phyloP scores from a whole-genome alignment of 2,329 filamentous ascomycete genomes.

The Bipolaris oryzae region DNA sequence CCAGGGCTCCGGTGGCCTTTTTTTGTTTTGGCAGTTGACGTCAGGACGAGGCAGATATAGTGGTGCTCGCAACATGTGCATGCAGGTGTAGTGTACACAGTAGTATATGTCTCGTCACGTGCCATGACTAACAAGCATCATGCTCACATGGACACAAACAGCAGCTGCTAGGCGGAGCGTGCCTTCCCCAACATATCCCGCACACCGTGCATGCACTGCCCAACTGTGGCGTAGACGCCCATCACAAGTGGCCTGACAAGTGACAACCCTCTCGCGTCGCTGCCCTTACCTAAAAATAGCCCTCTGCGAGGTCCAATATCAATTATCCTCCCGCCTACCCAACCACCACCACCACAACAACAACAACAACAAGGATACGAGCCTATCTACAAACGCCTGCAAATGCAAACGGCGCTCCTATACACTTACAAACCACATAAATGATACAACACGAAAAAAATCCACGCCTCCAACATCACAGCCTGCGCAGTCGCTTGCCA shows the following conservation, averaged over 20 bases:
- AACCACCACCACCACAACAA: too few relatives aligned
- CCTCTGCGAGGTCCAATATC: neutral
- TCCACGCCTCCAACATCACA: constrained; percentile 18
- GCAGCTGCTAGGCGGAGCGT: too few relatives aligned
- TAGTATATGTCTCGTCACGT: neutral
- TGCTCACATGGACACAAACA: too few relatives aligned
- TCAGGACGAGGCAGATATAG: neutral
- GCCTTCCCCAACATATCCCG: too few relatives aligned
- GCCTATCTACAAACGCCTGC: constrained; percentile 21
- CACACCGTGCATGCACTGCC: neutral
- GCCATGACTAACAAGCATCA: neutral
- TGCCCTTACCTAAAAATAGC: neutral
- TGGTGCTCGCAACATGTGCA: neutral
- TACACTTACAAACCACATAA: constrained; percentile 26
- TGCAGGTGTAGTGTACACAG: neutral
- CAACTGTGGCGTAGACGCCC: neutral
- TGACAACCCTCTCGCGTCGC: neutral
- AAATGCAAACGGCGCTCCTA: constrained; percentile 33
- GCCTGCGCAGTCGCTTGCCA: constrained; percentile 42
- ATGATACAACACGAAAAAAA: constrained; percentile 27
- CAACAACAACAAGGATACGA: neutral
- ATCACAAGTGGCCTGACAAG: neutral
- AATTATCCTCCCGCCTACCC: constrained; percentile 14
- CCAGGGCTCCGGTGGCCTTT: neutral
- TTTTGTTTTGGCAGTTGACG: neutral